These are phyloP conservation scores for Xylariaceae sp. DNA, from an alignment of 2,329 filamentous ascomycete genomes.

Conservation along the genomic window DNA sequence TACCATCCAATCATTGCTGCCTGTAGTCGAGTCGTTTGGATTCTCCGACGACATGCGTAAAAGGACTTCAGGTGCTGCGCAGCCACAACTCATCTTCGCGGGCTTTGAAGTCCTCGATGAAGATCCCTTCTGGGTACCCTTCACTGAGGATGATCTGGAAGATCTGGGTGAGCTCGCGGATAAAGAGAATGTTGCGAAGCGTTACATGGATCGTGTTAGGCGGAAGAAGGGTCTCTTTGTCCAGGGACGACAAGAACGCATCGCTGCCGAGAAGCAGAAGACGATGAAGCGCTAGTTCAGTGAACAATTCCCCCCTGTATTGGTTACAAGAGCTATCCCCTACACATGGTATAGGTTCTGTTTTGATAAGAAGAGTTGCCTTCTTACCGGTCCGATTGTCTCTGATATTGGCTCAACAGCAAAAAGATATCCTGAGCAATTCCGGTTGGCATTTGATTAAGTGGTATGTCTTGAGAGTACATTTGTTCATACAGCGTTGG, in stretches of 20 bases:
- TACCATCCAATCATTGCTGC: slow-evolving; percentile 83
- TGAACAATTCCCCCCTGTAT: neutral
- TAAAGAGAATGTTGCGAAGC: slow-evolving; percentile 90
- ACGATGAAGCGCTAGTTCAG: slow-evolving; percentile 56
- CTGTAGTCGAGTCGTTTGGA: slow-evolving; percentile 92
- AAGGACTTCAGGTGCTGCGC: slow-evolving; percentile 83
- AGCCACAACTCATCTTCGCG: slow-evolving; percentile 88
- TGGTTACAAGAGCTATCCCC: too few species aligned
- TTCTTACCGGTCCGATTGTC: too few species aligned
- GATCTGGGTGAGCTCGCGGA: slow-evolving; percentile 93
- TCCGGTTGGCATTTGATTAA: too few species aligned
- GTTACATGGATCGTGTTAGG: slow-evolving; percentile 90
- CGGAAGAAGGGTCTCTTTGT: slow-evolving; percentile 85
- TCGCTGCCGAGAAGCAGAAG: slow-evolving; percentile 90
- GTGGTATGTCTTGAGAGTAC: too few species aligned
- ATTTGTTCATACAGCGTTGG: too few species aligned
- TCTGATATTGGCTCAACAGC: too few species aligned
- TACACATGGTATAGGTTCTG: too few species aligned
- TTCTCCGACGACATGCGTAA: slow-evolving; percentile 97
- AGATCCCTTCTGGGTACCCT: slow-evolving; percentile 97
- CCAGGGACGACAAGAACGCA: slow-evolving; percentile 70
- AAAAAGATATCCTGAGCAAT: too few species aligned
- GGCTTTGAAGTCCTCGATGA: slow-evolving; percentile 92
- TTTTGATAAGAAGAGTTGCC: too few species aligned
- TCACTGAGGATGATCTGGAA: slow-evolving; percentile 93